Conservation (phyloP, 805 yeast species). For the Wickerhamiella australiensis region DNA sequence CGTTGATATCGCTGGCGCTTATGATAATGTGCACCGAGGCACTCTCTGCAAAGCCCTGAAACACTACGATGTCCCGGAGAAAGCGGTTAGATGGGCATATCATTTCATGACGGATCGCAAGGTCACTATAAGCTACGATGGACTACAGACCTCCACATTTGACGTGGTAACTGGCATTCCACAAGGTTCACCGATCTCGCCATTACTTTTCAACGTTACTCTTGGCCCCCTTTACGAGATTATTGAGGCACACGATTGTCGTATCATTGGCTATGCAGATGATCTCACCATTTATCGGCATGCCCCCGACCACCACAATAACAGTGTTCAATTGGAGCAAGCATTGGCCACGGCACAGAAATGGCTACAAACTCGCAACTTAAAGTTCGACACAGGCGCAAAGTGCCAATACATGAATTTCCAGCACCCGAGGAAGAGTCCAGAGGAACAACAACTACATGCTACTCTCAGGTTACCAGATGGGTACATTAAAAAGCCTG, state of each 20-base stretch:
- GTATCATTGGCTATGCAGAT: slow-evolving; percentile 1
- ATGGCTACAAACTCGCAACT: background rate
- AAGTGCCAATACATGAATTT: background rate
- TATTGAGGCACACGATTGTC: background rate
- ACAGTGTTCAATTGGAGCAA: too few relatives aligned
- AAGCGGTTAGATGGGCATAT: background rate
- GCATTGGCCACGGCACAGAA: background rate
- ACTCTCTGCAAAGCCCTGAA: background rate
- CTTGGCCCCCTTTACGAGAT: background rate
- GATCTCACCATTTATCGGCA: background rate
- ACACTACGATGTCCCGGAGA: background rate
- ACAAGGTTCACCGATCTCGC: background rate
- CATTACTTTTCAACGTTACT: background rate
- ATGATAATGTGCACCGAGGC: background rate
- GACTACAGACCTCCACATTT: background rate
- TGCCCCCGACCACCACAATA: too few relatives aligned
- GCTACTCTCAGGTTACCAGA: background rate
- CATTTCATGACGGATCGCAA: background rate
- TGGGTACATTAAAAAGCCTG: background rate
- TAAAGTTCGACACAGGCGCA: background rate
- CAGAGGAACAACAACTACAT: too few relatives aligned
- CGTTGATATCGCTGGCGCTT: background rate
- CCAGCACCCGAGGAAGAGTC: too few relatives aligned
- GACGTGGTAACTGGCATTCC: background rate
- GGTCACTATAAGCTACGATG: background rate